Evolutionary conservation across 768 basidiomycete genomes (phyloP), one percentile per base, ranked within the genome.

Genomic region (Multifurca ochricompacta): DNA sequence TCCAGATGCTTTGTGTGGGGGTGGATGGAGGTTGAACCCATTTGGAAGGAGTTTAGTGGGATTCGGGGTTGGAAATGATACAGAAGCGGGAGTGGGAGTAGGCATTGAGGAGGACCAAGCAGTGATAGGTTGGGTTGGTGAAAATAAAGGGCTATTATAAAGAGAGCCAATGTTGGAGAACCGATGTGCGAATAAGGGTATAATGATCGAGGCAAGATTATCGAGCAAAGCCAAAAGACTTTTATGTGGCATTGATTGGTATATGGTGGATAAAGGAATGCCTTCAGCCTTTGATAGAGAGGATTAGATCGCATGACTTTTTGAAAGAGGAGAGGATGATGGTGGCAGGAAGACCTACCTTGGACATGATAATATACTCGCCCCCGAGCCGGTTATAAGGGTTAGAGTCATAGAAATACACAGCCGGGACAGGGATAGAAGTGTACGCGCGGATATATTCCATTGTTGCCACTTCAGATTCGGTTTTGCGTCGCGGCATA

Each of bases 301-400:
- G 6, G 18, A 32, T 32, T 25, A 18, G 41, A 40, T 56, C 54
- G 56, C 40, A 36, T 28, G 31, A 41, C 40, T 4, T 16, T 4
- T n/a, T n/a, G n/a, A 18, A 4, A 2, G 3, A 45, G 18, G 44
- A 27, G 23, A 32, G 16, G 35, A n/a, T 32, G 14, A 40, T 53
- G n/a, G n/a, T n/a, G n/a, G n/a, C n/a, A n/a, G n/a, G 14, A 2
- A 18, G 28, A 70, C 77, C 40, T 57, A 85, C 88, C 80, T 85
- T 90, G 50, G 85, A 85, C 89, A 91, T 89, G 57, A 92, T 66
- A 59, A 91, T 88, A 62, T 83, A 91, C 67, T 92, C 90, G 18
- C 86, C 85, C 0, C 88, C 90, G 27, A 92, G 74, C 11, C 85
- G 80, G 65, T 92, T 91, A 66, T 80, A 87, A 8, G 88, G 89